phyloP scores from a whole-genome alignment of 192 early-diverging fungal genomes.

The Entomortierella beljakovae region DNA sequence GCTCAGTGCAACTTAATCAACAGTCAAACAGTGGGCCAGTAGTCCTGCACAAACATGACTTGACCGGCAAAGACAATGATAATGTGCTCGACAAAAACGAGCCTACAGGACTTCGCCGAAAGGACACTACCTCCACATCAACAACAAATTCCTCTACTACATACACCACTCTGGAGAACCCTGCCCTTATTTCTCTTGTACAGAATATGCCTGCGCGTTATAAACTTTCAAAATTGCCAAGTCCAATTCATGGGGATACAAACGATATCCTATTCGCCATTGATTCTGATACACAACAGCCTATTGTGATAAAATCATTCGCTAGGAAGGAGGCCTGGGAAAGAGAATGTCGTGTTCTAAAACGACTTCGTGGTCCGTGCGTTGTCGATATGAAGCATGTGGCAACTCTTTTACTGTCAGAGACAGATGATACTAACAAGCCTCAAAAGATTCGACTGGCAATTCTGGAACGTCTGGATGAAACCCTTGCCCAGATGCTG shows the following conservation, averaged over 20 bases:
- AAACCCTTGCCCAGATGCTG: slow-evolving; percentile 52
- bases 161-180: slow-evolving; percentile 16
- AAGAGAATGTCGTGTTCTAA: slow-evolving; percentile 57
- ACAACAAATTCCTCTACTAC: slow-evolving; percentile 13
- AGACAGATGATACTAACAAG: slow-evolving; percentile 36
- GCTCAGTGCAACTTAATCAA: slow-evolving; percentile 21
- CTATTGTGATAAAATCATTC: slow-evolving; percentile 59
- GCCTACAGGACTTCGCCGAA: slow-evolving; percentile 19
- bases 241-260: slow-evolving; percentile 51
- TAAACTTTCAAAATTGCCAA: slow-evolving; percentile 22
- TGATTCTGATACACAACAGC: slow-evolving; percentile 34
- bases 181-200: slow-evolving; percentile 31
- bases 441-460: slow-evolving; percentile 47
- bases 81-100: background rate
- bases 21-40: background rate
- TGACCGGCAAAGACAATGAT: background rate
- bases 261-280: slow-evolving; percentile 58
- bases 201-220: slow-evolving; percentile 58
- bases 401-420: slow-evolving; percentile 53
- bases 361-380: slow-evolving; percentile 50
- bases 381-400: slow-evolving; percentile 61
- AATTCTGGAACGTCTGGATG: slow-evolving; percentile 59
- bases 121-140: slow-evolving; percentile 50
- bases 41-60: background rate
- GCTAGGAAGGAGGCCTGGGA: slow-evolving; percentile 62